phyloP scores from a whole-genome alignment of 1,284 basidiomycete genomes.

The Puccinia sorghi region DNA sequence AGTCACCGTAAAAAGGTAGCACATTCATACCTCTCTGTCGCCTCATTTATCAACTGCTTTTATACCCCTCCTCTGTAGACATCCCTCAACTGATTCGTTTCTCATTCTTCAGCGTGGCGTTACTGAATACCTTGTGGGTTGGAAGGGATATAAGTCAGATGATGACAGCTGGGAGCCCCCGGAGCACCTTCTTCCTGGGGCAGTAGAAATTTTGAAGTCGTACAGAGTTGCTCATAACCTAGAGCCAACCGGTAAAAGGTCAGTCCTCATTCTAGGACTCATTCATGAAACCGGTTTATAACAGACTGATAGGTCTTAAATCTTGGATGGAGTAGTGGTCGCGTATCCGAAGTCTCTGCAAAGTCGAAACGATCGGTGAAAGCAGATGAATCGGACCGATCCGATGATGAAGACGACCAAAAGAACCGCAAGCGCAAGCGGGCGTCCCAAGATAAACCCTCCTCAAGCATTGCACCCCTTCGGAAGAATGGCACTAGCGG shows the following conservation, averaged over 20 bases:
- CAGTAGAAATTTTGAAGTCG: conserved; percentile 28
- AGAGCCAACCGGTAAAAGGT: conserved; percentile 24
- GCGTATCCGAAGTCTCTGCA: conserved; percentile 2
- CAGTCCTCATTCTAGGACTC: not conserved
- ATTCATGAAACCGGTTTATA: too few relatives aligned
- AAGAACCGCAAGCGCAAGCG: conserved; percentile 31
- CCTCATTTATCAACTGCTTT: not conserved
- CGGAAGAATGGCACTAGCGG: conserved; percentile 23
- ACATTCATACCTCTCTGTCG: not conserved
- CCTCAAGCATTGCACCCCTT: conserved; percentile 23
- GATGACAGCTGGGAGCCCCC: conserved; percentile 22
- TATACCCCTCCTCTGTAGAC: not conserved
- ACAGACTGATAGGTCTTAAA: too few relatives aligned
- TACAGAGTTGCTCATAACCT: conserved; percentile 7
- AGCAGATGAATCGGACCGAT: not conserved
- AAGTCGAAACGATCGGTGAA: conserved; percentile 15
- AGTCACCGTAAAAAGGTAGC: conserved; percentile 1
- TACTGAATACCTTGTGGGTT: conserved; percentile 17
- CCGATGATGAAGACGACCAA: conserved; percentile 3
- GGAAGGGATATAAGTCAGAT: conserved; percentile 20
- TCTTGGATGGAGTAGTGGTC: not conserved
- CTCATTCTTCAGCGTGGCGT: not conserved
- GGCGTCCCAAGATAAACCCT: not conserved
- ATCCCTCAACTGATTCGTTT: not conserved
- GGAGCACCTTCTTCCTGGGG: conserved; percentile 14